These are phyloP conservation scores for Aureobasidium subglaciale DNA, from an alignment of 2,329 filamentous ascomycete genomes.

Conservation along the genomic window DNA sequence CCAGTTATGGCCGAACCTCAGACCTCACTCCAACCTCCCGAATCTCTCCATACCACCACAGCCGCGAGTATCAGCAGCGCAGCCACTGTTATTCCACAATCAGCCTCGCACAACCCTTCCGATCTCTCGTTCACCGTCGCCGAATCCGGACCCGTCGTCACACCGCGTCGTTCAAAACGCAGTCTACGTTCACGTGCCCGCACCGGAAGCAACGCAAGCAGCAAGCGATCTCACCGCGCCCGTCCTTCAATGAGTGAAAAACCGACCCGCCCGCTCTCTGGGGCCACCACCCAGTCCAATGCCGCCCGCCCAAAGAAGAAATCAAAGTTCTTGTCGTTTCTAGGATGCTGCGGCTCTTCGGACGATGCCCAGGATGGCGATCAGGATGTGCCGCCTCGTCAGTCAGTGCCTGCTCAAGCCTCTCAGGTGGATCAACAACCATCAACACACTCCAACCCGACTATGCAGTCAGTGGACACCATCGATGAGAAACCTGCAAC, in stretches of 20 bases:
- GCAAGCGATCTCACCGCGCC: conserved; percentile 37
- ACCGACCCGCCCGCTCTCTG: conserved; percentile 27
- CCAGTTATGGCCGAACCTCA: conserved; percentile 15
- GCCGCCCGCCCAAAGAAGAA: conserved; percentile 34
- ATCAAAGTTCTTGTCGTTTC: conserved; percentile 42
- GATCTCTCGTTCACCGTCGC: not conserved
- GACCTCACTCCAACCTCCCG: not conserved
- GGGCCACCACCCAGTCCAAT: conserved; percentile 23
- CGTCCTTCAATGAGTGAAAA: conserved; percentile 34
- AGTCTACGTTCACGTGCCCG: conserved; percentile 33
- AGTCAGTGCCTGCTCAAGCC: conserved; percentile 31
- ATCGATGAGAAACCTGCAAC: conserved; percentile 36
- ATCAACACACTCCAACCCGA: conserved; percentile 47
- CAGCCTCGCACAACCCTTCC: not conserved
- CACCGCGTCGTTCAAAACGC: conserved; percentile 27
- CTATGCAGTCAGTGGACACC: conserved; percentile 42
- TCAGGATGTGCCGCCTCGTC: conserved; percentile 46
- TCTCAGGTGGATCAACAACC: conserved; percentile 38
- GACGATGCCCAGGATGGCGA: conserved; percentile 52
- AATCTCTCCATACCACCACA: conserved; percentile 1
- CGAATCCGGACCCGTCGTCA: conserved; percentile 2
- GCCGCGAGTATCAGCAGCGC: conserved; percentile 3
- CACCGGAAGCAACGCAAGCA: conserved; percentile 40
- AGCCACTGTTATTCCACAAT: not conserved
- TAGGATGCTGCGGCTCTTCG: conserved; percentile 61